phyloP scores from a whole-genome alignment of 31 red algal species.

The Odonthalia washingtoniensis region DNA sequence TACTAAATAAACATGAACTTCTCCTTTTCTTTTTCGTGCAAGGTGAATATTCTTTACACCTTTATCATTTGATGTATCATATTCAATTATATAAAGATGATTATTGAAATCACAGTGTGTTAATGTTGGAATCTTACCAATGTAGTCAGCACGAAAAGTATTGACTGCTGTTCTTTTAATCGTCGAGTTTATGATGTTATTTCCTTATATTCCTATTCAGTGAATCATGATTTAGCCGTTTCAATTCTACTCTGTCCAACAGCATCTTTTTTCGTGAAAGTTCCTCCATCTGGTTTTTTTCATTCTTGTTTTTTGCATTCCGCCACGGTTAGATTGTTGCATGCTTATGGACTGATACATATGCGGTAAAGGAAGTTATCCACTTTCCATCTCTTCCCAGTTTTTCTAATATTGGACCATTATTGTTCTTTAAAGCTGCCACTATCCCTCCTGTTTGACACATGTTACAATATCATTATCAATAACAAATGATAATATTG shows the following conservation, averaged over 20 bases:
- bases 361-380: too few species aligned
- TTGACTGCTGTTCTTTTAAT: slow-evolving; percentile 93
- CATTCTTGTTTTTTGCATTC: too few species aligned
- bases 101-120: slow-evolving; percentile 79
- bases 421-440: too few species aligned
- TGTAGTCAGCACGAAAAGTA: slow-evolving; percentile 77
- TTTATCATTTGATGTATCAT: slow-evolving; percentile 60
- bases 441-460: too few species aligned
- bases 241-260: slow-evolving; percentile 76
- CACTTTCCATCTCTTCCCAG: too few species aligned
- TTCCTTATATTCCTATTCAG: slow-evolving; percentile 63
- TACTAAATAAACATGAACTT: slow-evolving; percentile 88
- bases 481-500: too few species aligned
- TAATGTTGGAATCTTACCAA: slow-evolving; percentile 90
- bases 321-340: too few species aligned
- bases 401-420: too few species aligned
- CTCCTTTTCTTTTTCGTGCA: slow-evolving; percentile 83
- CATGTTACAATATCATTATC: too few species aligned
- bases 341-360: too few species aligned
- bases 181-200: slow-evolving; percentile 84
- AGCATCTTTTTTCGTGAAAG: slow-evolving; percentile 65
- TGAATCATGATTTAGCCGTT: slow-evolving; percentile 49
- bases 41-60: slow-evolving; percentile 79
- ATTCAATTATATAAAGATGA: slow-evolving; percentile 68
- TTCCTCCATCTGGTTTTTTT: slow-evolving; percentile 80